phyloP scores from a whole-genome alignment of 129 eudicot species.

The Heracleum sosnowskyi region DNA sequence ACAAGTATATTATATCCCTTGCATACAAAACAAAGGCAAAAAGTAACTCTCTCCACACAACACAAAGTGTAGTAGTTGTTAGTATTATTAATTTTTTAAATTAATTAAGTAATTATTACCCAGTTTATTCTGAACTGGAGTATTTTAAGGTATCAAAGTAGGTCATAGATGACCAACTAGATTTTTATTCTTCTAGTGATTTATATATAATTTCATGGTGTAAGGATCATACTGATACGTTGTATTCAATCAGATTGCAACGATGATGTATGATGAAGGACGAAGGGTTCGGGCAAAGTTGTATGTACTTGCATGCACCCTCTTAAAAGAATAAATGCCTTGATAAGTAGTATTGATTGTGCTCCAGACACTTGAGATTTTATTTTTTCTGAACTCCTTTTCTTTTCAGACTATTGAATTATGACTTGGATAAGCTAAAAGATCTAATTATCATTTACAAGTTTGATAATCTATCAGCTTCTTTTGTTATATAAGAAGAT shows the following conservation, averaged over 20 bases:
- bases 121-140: conserved; percentile 5
- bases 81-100: background rate
- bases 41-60: background rate
- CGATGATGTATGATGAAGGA: conserved; percentile 76
- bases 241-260: conserved; percentile 78
- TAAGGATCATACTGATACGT: conserved; percentile 44
- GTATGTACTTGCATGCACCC: conserved; percentile 29
- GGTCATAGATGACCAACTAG: conserved; percentile 6
- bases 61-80: background rate
- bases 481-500: background rate
- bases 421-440: conserved; percentile 11
- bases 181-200: conserved; percentile 13
- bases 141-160: conserved; percentile 5
- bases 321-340: conserved; percentile 48
- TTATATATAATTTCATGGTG: conserved; percentile 17
- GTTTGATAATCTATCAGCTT: background rate
- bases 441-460: background rate
- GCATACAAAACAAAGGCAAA: background rate
- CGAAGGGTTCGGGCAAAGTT: conserved; percentile 44
- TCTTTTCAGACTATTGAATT: conserved; percentile 9
- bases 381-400: conserved; percentile 15
- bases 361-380: conserved; percentile 25
- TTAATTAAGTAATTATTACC: conserved; percentile 1
- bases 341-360: conserved; percentile 34
- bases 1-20: background rate